Conservation (phyloP, 345 rosid genomes). For the Pelargonium nanum region DNA sequence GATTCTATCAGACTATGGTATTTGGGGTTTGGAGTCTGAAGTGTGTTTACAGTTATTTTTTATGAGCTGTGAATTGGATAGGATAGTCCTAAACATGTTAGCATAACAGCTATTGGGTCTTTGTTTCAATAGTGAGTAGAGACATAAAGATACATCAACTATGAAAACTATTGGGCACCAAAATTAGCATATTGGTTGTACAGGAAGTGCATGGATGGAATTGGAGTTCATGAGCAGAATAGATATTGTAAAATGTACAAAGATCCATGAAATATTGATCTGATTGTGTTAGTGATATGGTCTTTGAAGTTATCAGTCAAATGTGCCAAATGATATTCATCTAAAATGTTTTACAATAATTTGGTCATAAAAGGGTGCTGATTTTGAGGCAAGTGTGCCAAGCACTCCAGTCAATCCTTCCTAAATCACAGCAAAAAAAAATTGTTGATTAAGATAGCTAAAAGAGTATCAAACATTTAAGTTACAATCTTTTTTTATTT, state of each 20-base stretch:
- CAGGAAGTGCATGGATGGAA: not conserved
- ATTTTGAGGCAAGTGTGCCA: no score
- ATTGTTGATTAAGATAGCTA: no score
- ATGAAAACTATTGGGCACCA: no score
- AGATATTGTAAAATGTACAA: not conserved
- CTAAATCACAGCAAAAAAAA: no score
- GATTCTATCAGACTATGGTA: not conserved
- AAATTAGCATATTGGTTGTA: not conserved
- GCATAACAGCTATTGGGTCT: not conserved
- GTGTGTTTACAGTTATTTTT: conserved; percentile 2
- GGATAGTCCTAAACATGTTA: not conserved
- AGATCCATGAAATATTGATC: not conserved
- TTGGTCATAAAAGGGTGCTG: not conserved
- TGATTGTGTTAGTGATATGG: not conserved
- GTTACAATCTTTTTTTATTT: no score
- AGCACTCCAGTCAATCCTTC: no score
- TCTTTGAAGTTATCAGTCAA: no score
- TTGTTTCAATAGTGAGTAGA: not conserved
- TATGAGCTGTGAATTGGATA: not conserved
- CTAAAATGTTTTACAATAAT: not conserved
- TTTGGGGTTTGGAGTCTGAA: not conserved
- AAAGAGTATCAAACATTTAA: no score
- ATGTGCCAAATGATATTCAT: not conserved
- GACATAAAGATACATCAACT: no score
- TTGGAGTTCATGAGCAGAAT: not conserved